Conservation (phyloP, 352 stramenopile species). For the Phytophthora boehmeriae region DNA sequence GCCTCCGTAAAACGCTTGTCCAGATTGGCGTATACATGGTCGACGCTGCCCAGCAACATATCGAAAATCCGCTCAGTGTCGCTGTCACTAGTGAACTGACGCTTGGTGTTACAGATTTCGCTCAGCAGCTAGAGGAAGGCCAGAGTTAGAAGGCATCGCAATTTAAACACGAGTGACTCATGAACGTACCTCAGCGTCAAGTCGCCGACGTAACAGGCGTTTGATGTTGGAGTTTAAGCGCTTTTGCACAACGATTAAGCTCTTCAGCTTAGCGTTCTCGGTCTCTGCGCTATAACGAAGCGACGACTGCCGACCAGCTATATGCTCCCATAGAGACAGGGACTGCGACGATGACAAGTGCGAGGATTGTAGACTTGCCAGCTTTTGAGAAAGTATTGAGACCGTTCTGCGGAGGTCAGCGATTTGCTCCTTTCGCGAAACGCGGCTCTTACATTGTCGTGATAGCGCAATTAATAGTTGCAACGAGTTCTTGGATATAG, state of each 20-base stretch:
- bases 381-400: not conserved
- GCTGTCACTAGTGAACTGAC: not conserved
- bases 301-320: constrained; percentile 2
- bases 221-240: not conserved
- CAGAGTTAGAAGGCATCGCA: not conserved
- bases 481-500: too few relatives aligned
- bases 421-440: constrained; percentile 14
- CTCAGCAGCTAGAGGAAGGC: constrained; percentile 5
- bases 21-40: constrained; percentile 1
- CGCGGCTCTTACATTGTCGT: not conserved
- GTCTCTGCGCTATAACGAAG: constrained; percentile 1
- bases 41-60: constrained; percentile 1
- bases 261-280: constrained; percentile 10
- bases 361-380: not conserved
- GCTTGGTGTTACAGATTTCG: not conserved
- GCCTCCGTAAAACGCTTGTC: not conserved
- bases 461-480: too few relatives aligned
- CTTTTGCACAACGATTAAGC: not conserved
- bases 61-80: constrained; percentile 6
- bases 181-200: constrained; percentile 7
- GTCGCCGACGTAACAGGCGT: constrained; percentile 7
- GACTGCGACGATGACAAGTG: not conserved
- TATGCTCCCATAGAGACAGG: constrained; percentile 4
- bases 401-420: constrained; percentile 10
- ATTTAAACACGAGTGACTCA: not conserved